Percentiles rank a stretch among this genome's conserved stretches.
Conservation (phyloP, 1,284 basidiomycete species). For the Mycosarcoma mackinlayi region DNA sequence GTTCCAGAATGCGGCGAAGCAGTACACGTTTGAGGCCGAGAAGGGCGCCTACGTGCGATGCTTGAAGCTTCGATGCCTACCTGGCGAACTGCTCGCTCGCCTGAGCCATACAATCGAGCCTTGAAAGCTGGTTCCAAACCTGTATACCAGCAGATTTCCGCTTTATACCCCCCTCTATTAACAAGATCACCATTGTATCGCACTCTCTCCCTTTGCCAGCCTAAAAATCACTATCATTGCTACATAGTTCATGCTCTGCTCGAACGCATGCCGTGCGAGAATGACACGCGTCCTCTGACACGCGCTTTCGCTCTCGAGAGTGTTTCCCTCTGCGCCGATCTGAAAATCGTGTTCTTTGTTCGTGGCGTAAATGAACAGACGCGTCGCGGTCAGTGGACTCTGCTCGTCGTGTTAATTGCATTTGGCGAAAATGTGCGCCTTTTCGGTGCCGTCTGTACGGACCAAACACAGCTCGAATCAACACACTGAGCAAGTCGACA, state of each 20-base stretch:
- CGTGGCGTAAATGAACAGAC: constrained; percentile 40
- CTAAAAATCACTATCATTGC: constrained; percentile 4
- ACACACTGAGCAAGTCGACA: too few relatives aligned
- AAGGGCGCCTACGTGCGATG: constrained; percentile 59
- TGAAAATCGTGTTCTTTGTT: too few relatives aligned
- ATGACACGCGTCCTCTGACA: background rate
- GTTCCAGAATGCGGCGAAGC: constrained; percentile 54
- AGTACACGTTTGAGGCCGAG: constrained; percentile 58
- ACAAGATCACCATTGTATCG: too few relatives aligned
- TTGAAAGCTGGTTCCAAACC: background rate
- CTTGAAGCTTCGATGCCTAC: constrained; percentile 59
- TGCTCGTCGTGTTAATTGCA: constrained; percentile 43
- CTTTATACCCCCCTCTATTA: too few relatives aligned
- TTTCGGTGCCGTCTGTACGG: too few relatives aligned
- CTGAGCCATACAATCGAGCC: constrained; percentile 39
- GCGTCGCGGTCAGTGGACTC: constrained; percentile 24
- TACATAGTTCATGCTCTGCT: background rate
- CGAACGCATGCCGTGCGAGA: background rate
- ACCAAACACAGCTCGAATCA: too few relatives aligned
- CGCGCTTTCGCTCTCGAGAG: too few relatives aligned
- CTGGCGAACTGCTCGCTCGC: constrained; percentile 53
- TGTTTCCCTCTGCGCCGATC: background rate
- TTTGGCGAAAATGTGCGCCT: constrained; percentile 5
- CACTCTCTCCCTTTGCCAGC: background rate
- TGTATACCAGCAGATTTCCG: too few relatives aligned